A percentile compares a stretch with the other conserved stretches of the same genome.
Conservation (phyloP, 2,329 filamentous ascomycete genomes). For the Colletotrichum sp. region DNA sequence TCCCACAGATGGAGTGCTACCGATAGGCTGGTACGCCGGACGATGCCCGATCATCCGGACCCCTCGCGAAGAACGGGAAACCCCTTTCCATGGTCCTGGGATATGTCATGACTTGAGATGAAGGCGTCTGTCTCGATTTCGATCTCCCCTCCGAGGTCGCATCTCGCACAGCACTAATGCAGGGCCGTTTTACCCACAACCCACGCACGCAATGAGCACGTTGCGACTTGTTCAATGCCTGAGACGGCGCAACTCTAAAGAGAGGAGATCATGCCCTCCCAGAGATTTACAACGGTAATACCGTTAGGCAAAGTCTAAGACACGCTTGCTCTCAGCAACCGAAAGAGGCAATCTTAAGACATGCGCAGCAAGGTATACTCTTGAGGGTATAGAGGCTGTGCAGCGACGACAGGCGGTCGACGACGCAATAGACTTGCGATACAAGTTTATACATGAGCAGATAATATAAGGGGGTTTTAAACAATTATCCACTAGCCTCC, state of each 20-base stretch:
- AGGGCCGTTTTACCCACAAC: not conserved
- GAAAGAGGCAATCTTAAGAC: not conserved
- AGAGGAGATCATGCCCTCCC: not conserved
- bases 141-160: not conserved
- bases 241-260: not conserved
- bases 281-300: not conserved
- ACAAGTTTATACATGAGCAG: not conserved
- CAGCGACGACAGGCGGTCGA: not conserved
- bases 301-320: not conserved
- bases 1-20: not conserved
- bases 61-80: not conserved
- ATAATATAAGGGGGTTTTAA: not conserved
- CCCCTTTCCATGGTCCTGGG: not conserved
- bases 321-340: not conserved
- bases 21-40: not conserved
- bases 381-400: not conserved
- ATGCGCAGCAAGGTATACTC: not conserved
- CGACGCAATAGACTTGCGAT: not conserved
- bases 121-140: not conserved
- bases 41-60: not conserved
- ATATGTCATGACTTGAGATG: not conserved
- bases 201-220: not conserved
- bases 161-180: not conserved
- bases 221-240: not conserved
- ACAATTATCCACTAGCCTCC: not conserved